Evolutionary conservation across 2,329 filamentous ascomycete genomes (phyloP), one percentile per base, ranked within the genome.

Genomic region (Escovopsis sp.): DNA sequence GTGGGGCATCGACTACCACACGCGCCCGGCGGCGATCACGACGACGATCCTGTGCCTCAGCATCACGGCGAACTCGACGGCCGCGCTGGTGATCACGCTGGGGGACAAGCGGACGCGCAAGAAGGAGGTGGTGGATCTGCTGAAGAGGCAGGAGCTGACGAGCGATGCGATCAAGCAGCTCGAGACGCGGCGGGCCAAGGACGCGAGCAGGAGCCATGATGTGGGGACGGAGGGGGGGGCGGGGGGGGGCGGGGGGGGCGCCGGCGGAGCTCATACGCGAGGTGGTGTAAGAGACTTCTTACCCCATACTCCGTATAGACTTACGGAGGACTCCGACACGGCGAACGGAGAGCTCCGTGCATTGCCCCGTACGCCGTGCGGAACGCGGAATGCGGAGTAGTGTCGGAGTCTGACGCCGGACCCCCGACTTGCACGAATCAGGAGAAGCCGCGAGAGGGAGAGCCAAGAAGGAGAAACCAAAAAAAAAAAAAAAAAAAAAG

Each of bases 41-140:
- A 84, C 84, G 0, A 75, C 81, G 5, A 87, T 92, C 37, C 79
- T 92, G 2, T 80, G 76, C 48, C 80, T 74, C 48, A 84, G 77
- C 17, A 83, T 92, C 45, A 70, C 75, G 0, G 79, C 75, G 50
- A 92, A 92, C 51, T 77, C 85, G 43, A 70, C 70, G 0, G 84
- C 79, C 0, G 84, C 84, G 4, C 57, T 92, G 1, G 52, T 88
- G 18, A 92, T 92, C 51, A 75, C 66, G 43, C 65, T 85, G 13
- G 84, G 84, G 2, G 83, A 88, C 49, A 70, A 76, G 15, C 72
- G 69, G 42, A 86, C 83, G 2, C 65, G 84, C 34, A 92, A 92
- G 66, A 88, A 86, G 68, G 83, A 92, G 29, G 81, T 92, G 0
- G 64, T 86, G 16, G 77, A 87, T 49, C 68, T 77, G 31, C 72